Conservation (phyloP, 2,329 filamentous ascomycete genomes). For the Cordyceps fumosorosea region DNA sequence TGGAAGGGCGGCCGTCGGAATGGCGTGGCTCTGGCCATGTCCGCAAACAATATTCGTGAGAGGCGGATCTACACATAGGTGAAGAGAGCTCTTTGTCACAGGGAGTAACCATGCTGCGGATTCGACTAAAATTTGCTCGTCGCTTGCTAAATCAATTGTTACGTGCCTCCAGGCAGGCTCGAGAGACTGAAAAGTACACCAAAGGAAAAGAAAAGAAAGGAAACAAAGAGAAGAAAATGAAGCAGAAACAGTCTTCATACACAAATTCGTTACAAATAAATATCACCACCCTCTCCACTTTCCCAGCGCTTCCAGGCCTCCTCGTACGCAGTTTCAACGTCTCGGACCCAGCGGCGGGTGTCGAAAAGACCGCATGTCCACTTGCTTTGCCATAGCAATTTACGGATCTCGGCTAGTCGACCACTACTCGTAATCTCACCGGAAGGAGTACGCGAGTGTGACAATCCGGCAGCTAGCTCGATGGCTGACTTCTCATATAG, state of each 20-base stretch:
- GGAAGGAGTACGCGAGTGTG: conserved; percentile 43
- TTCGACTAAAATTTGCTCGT: neutral
- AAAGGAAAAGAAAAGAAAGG: neutral
- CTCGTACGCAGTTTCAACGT: conserved; percentile 83
- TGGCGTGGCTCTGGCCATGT: no score
- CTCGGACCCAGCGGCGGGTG: conserved; percentile 81
- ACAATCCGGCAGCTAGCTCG: conserved; percentile 55
- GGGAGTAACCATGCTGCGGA: neutral
- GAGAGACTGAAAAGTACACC: neutral
- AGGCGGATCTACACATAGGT: no score
- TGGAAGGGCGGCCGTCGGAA: no score
- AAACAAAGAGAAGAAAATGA: no score
- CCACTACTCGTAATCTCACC: conserved; percentile 54
- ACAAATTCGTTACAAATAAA: conserved; percentile 55
- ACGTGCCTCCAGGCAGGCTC: neutral
- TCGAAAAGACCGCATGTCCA: conserved; percentile 88
- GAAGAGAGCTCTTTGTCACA: neutral
- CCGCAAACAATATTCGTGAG: no score
- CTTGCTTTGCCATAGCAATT: conserved; percentile 73
- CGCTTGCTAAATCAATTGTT: neutral
- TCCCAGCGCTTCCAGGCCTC: conserved; percentile 88
- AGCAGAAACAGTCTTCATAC: neutral
- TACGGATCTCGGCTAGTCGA: conserved; percentile 70
- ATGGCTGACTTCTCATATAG: conserved; percentile 80
- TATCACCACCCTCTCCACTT: conserved; percentile 79